Evolutionary conservation across 202 grass and related monocot genomes (phyloP).

Genomic region (Schoenoplectus triqueter): DNA sequence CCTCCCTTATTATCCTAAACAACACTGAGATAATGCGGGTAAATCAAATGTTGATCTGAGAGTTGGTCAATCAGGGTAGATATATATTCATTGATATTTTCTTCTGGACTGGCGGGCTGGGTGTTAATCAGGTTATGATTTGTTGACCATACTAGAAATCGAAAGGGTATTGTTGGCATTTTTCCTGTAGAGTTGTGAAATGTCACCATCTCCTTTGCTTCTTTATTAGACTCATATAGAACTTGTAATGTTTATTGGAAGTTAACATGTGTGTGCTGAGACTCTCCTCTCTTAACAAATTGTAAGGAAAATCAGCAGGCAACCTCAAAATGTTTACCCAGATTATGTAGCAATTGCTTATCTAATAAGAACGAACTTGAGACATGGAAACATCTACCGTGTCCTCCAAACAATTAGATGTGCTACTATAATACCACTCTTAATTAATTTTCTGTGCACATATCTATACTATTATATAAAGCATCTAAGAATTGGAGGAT

Average conservation of each 20-base stretch:
- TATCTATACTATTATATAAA: too few species aligned
- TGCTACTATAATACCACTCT: not conserved
- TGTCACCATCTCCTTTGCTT: not conserved
- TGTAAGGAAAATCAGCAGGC: not conserved
- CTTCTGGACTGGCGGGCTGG: not conserved
- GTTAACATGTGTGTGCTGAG: conserved; percentile 4
- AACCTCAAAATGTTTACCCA: not conserved
- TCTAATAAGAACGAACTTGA: not conserved
- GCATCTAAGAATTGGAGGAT: too few species aligned
- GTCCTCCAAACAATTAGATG: not conserved
- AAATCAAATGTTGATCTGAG: conserved; percentile 10
- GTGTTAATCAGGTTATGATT: conserved; percentile 32
- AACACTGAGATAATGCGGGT: not conserved
- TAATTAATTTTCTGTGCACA: too few species aligned
- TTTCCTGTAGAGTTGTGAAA: conserved; percentile 40
- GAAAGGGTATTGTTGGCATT: conserved; percentile 32
- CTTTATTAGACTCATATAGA: conserved; percentile 29
- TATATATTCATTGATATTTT: conserved; percentile 14
- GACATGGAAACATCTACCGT: too few species aligned
- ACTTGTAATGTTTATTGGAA: conserved; percentile 14
- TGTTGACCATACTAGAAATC: conserved; percentile 23
- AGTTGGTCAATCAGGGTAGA: conserved; percentile 8
- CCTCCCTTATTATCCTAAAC: conserved; percentile 9
- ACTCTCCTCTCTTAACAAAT: not conserved
- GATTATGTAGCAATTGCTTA: not conserved